phyloP scores from a whole-genome alignment of 2,329 filamentous ascomycete genomes.

The Pseudocercospora fijiensis region DNA sequence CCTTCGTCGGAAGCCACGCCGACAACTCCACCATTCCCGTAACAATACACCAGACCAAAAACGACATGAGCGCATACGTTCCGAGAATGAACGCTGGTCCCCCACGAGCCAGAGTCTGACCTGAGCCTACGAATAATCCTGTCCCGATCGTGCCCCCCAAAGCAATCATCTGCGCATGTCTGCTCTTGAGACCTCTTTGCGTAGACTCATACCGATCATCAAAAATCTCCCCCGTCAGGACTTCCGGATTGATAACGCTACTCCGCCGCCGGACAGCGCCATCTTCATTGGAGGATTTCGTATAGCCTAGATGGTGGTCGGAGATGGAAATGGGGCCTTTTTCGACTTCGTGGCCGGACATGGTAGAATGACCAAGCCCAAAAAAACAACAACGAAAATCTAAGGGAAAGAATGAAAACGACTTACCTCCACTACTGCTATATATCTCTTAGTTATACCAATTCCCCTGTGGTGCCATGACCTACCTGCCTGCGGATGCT shows the following conservation, averaged over 20 bases:
- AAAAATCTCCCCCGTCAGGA: conserved; percentile 28
- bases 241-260: conserved; percentile 24
- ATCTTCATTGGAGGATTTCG: conserved; percentile 15
- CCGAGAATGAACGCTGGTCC: conserved; percentile 47
- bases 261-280: conserved; percentile 16
- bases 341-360: conserved; percentile 15
- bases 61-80: conserved; percentile 44
- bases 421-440: neutral
- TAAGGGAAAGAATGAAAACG: neutral
- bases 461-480: neutral
- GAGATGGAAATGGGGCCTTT: conserved; percentile 10
- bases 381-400: neutral
- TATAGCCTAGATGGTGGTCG: conserved; percentile 5
- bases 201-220: conserved; percentile 40
- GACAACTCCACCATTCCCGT: conserved; percentile 57
- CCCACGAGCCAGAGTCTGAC: conserved; percentile 39
- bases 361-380: neutral
- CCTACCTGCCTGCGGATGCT: neutral
- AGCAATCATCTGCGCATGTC: conserved; percentile 41
- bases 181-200: conserved; percentile 43
- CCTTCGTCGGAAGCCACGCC: conserved; percentile 58
- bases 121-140: conserved; percentile 42
- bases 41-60: conserved; percentile 48
- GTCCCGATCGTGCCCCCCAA: conserved; percentile 37
- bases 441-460: neutral